Percentiles rank a stretch among this genome's conserved stretches.
phyloP scores from a whole-genome alignment of 495 filamentous ascomycete genomes.

The Lasiosphaeria miniovina region DNA sequence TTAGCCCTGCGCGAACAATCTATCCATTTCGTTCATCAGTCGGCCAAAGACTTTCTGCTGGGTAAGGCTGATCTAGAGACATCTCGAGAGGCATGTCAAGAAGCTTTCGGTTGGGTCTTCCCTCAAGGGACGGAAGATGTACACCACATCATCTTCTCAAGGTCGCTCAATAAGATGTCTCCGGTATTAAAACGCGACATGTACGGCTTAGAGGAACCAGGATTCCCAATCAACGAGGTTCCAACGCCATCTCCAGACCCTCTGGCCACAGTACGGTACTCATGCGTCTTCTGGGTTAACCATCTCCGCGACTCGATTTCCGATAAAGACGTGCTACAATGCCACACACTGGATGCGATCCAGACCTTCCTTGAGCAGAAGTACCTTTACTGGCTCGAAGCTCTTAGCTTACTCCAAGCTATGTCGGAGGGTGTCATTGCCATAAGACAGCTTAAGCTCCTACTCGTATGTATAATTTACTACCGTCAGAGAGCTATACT shows the following conservation, averaged over 20 bases:
- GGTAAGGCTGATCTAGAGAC: conserved; percentile 3
- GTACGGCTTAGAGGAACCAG: conserved; percentile 15
- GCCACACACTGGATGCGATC: too few relatives aligned
- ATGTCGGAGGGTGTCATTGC: too few relatives aligned
- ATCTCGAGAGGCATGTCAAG: conserved; percentile 2
- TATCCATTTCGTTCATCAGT: conserved; percentile 38
- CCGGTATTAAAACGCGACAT: conserved; percentile 15
- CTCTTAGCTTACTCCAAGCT: conserved; percentile 34
- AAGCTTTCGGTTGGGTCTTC: conserved; percentile 7
- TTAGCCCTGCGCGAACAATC: conserved; percentile 24
- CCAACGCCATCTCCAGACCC: conserved; percentile 28
- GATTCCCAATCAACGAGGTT: conserved; percentile 16
- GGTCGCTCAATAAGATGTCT: conserved; percentile 26
- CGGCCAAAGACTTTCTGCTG: conserved; percentile 37
- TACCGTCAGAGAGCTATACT: too few relatives aligned
- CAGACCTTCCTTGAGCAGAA: too few relatives aligned
- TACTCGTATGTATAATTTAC: too few relatives aligned
- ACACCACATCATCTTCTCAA: conserved; percentile 23
- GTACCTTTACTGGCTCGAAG: too few relatives aligned
- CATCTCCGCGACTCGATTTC: too few relatives aligned
- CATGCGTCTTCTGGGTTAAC: too few relatives aligned
- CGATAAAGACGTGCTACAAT: too few relatives aligned
- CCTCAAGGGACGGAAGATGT: conserved; percentile 3
- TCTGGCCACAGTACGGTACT: conserved; percentile 20
- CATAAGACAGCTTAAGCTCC: too few relatives aligned